These are phyloP conservation scores for Ziziphus jujuba DNA, from an alignment of 306 rosid species.

Conservation along the genomic window DNA sequence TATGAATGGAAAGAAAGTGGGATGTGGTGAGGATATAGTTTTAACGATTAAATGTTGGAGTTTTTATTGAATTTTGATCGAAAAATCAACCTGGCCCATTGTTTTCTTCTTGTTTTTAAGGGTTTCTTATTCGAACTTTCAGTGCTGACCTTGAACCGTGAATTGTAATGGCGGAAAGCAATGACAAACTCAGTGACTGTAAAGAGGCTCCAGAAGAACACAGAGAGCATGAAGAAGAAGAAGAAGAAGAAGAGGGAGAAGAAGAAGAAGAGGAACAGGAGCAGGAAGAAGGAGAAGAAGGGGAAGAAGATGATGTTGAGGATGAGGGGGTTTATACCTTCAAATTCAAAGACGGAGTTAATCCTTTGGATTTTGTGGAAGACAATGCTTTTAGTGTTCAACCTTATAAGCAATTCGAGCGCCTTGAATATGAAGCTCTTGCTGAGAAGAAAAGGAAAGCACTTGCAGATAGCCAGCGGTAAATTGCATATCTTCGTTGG, in stretches of 20 bases:
- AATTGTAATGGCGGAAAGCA: slow-evolving; percentile 10
- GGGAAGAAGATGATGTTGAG: slow-evolving; percentile 40
- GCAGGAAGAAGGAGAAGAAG: slow-evolving; percentile 36
- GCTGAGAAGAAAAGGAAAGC: slow-evolving; percentile 69
- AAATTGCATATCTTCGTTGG: not conserved
- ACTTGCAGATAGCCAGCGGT: slow-evolving; percentile 34
- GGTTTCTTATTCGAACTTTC: no score
- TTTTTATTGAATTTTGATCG: no score
- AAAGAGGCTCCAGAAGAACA: slow-evolving; percentile 23
- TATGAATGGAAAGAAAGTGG: no score
- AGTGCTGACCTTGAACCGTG: no score
- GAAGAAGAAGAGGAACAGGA: slow-evolving; percentile 11
- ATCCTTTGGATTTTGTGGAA: slow-evolving; percentile 63
- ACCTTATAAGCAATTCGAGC: slow-evolving; percentile 56
- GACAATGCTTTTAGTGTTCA: slow-evolving; percentile 46
- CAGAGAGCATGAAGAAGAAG: slow-evolving; percentile 3
- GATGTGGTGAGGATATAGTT: no score
- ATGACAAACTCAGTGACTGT: not conserved
- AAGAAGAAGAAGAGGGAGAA: slow-evolving; percentile 14
- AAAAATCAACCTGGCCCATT: no score
- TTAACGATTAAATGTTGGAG: no score
- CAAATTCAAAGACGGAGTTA: slow-evolving; percentile 58
- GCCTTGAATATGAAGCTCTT: slow-evolving; percentile 67
- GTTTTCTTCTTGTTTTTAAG: no score
- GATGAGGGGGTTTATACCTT: slow-evolving; percentile 49